These are phyloP conservation scores for Penicillium cinerascens DNA, from an alignment of 495 filamentous ascomycete species.

Conservation along the genomic window DNA sequence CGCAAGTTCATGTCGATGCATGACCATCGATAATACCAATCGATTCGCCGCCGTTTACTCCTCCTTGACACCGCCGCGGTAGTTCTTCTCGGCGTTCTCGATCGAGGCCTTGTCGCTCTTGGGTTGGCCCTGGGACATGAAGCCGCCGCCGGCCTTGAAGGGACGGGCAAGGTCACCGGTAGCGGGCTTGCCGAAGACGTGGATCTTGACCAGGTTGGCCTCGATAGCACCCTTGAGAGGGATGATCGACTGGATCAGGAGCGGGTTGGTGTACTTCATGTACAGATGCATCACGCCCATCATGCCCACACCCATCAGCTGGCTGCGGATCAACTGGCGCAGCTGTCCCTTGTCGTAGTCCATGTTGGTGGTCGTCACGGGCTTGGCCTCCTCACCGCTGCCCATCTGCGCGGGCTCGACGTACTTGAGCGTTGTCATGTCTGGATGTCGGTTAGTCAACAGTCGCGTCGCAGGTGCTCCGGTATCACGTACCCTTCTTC, in stretches of 20 bases:
- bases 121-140: conserved; percentile 71
- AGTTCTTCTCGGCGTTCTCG: conserved; percentile 80
- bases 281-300: conserved; percentile 98
- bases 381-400: conserved; percentile 85
- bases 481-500: conserved; percentile 76
- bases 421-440: conserved; percentile 97
- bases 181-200: conserved; percentile 86
- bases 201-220: conserved; percentile 91
- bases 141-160: conserved; percentile 81
- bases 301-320: conserved; percentile 95
- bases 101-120: conserved; percentile 97
- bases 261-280: conserved; percentile 98
- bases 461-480: neutral
- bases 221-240: conserved; percentile 94
- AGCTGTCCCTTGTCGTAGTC: conserved; percentile 89
- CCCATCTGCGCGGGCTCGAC: conserved; percentile 93
- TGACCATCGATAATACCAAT: neutral
- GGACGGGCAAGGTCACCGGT: conserved; percentile 88
- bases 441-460: conserved; percentile 42
- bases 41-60: conserved; percentile 54
- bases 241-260: conserved; percentile 97
- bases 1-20: neutral
- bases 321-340: conserved; percentile 74
- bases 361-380: conserved; percentile 91
- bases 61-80: conserved; percentile 84